A percentile compares a stretch with the other conserved stretches of the same genome.
Evolutionary conservation across 805 yeast species (phyloP).

Genomic region (Schizosaccharomyces octosporus): DNA sequence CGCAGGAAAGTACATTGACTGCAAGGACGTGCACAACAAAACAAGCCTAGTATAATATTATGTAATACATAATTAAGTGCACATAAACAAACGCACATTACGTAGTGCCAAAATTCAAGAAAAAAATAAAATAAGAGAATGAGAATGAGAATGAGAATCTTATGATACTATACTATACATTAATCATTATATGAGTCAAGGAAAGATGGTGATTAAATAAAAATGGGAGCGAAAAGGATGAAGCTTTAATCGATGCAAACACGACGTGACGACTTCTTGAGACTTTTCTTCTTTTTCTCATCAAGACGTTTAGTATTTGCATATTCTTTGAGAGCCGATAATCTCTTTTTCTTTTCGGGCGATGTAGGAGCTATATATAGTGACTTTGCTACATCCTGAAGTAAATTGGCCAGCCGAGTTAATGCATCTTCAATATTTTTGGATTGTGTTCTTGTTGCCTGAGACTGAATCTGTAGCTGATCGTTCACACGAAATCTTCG

Average conservation of each 20-base stretch:
- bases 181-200: too few species aligned
- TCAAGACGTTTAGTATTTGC: not conserved
- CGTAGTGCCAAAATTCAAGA: too few species aligned
- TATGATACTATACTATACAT: too few species aligned
- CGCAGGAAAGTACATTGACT: too few species aligned
- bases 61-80: too few species aligned
- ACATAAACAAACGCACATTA: too few species aligned
- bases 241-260: not conserved
- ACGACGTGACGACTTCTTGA: not conserved
- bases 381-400: not conserved
- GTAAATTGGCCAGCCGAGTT: not conserved
- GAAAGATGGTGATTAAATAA: not conserved
- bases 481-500: not conserved
- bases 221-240: not conserved
- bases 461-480: not conserved
- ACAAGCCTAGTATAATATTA: too few species aligned
- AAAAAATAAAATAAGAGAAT: too few species aligned
- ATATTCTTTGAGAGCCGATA: not conserved
- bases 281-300: not conserved
- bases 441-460: not conserved
- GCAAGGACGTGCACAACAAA: too few species aligned
- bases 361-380: not conserved
- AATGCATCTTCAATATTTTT: not conserved
- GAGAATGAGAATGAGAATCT: too few species aligned
- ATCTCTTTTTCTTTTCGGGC: not conserved